Conservation (phyloP, 352 stramenopile species). For the Phytophthora sp. region DNA sequence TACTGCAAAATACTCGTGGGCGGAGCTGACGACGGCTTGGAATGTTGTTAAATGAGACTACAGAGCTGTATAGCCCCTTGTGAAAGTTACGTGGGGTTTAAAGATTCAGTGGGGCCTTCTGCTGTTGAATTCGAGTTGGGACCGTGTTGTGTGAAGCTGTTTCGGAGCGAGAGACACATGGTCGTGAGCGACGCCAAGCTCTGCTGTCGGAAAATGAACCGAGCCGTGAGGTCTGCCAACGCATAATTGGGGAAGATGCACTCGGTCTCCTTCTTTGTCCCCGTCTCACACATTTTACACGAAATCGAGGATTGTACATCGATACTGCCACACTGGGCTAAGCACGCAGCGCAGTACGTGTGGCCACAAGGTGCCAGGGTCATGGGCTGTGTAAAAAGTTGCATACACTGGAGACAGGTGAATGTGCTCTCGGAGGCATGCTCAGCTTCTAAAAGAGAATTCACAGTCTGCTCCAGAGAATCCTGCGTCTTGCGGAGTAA, state of each 20-base stretch:
- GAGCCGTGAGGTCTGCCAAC: conserved; percentile 71
- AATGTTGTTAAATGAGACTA: no score
- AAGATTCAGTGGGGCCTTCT: conserved; percentile 15
- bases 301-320: conserved; percentile 50
- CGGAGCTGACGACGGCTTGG: conserved; percentile 39
- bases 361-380: conserved; percentile 76
- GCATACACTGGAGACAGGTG: conserved; percentile 79
- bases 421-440: conserved; percentile 77
- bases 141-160: conserved; percentile 54
- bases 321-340: conserved; percentile 47
- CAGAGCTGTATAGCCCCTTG: no score
- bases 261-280: conserved; percentile 38
- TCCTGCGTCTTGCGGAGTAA: conserved; percentile 67
- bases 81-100: no score
- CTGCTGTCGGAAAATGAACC: conserved; percentile 81
- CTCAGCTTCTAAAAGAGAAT: conserved; percentile 69
- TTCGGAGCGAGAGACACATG: conserved; percentile 74
- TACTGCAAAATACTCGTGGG: conserved; percentile 71
- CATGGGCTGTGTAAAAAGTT: conserved; percentile 64
- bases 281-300: conserved; percentile 57
- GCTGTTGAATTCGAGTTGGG: conserved; percentile 17
- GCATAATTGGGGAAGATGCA: conserved; percentile 73
- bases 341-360: conserved; percentile 68
- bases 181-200: conserved; percentile 63
- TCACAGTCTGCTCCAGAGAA: conserved; percentile 72